Conservation (phyloP, 345 rosid species). For the Eucalyptus cloeziana region DNA sequence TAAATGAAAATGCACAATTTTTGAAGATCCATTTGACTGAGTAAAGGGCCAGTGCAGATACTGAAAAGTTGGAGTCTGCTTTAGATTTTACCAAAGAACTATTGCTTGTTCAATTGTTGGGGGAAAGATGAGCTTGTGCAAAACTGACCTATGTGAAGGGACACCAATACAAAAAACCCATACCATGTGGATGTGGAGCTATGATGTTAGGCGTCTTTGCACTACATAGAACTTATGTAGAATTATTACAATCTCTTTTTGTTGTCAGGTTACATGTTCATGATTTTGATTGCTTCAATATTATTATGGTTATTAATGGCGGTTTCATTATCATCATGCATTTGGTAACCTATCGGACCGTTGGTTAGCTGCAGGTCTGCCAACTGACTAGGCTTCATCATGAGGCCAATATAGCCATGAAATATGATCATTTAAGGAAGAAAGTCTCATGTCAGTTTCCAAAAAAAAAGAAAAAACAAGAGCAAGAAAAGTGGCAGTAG, state of each 20-base stretch:
- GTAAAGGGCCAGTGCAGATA: not conserved
- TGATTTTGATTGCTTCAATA: not conserved
- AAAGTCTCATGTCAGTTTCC: not conserved
- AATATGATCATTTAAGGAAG: not conserved
- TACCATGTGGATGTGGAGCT: not conserved
- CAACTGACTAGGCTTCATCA: not conserved
- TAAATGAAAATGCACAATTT: not conserved
- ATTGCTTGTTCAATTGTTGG: not conserved
- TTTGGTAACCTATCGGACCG: not conserved
- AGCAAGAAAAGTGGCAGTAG: not conserved
- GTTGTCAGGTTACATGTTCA: not conserved
- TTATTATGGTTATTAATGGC: not conserved
- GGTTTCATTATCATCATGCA: not conserved
- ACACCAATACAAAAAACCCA: not conserved
- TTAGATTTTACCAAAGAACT: not conserved
- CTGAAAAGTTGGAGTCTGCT: not conserved
- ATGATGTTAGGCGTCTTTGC: not conserved
- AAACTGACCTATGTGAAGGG: not conserved
- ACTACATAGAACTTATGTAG: not conserved
- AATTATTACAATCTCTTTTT: not conserved
- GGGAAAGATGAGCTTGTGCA: not conserved
- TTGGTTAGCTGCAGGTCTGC: not conserved
- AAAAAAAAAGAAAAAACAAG: not conserved
- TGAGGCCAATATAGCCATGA: not conserved
- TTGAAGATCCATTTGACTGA: not conserved